These are phyloP conservation scores for Penicillium concentricum DNA, from an alignment of 2,329 filamentous ascomycete species.

Conservation along the genomic window DNA sequence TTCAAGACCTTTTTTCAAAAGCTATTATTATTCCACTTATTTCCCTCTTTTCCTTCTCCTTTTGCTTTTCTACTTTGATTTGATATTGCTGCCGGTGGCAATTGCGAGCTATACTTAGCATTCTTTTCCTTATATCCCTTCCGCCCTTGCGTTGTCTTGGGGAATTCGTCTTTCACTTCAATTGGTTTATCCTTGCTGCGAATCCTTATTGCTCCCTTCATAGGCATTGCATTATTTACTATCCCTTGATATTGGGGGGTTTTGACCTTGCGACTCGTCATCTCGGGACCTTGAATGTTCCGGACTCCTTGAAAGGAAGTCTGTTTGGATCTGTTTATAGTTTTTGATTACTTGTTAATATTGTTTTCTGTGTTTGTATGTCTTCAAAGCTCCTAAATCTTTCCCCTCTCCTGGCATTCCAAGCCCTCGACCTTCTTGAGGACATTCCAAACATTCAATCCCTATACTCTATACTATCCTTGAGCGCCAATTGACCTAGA, in stretches of 20 bases:
- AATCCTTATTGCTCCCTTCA: constrained; percentile 17
- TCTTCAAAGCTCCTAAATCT: constrained; percentile 15
- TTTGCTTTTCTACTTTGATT: constrained; percentile 1
- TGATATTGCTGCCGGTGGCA: constrained; percentile 33
- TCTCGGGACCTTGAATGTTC: constrained; percentile 16
- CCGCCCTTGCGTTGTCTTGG: constrained; percentile 24
- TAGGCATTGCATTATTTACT: constrained; percentile 12
- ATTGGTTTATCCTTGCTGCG: constrained; percentile 22
- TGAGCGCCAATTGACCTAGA: constrained; percentile 24
- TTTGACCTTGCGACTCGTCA: constrained; percentile 13
- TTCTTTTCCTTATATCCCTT: constrained; percentile 19
- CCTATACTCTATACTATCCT: constrained; percentile 16
- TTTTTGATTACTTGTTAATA: constrained; percentile 19
- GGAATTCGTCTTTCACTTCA: background rate
- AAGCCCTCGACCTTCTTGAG: constrained; percentile 15
- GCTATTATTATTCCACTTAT: constrained; percentile 16
- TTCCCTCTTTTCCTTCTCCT: constrained; percentile 11
- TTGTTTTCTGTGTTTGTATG: constrained; percentile 15
- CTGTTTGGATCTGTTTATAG: constrained; percentile 24
- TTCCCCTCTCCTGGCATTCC: constrained; percentile 32
- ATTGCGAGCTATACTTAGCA: constrained; percentile 16
- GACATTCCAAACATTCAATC: constrained; percentile 30
- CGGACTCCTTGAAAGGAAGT: constrained; percentile 17
- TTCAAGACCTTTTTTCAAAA: constrained; percentile 17
- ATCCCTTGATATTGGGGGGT: constrained; percentile 4